These are phyloP conservation scores for Fusarium acutatum DNA, from an alignment of 2,329 filamentous ascomycete genomes.

Conservation along the genomic window DNA sequence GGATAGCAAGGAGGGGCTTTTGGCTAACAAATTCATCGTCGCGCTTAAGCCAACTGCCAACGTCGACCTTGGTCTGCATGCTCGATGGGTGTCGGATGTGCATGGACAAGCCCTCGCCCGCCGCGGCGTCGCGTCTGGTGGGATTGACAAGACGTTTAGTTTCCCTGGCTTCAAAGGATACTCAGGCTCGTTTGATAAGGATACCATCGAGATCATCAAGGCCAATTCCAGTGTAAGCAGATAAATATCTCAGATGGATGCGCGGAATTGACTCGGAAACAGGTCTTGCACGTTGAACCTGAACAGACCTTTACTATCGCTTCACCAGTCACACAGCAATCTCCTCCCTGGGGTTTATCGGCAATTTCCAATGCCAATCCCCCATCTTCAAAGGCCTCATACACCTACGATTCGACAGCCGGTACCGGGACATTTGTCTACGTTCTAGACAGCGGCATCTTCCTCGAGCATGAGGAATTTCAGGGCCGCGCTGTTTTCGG, in stretches of 20 bases:
- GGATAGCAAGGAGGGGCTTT: not conserved
- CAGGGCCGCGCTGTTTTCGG: constrained; percentile 3
- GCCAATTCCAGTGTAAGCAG: not conserved
- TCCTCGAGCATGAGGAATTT: not conserved
- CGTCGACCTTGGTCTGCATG: not conserved
- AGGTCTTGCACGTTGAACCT: not conserved
- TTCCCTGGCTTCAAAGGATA: constrained; percentile 8
- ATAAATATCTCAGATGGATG: rapidly evolving
- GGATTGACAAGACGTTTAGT: not conserved
- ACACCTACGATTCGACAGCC: constrained; percentile 10
- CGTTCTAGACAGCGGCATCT: constrained; percentile 7
- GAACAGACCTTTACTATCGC: not conserved
- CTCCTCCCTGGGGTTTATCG: not conserved
- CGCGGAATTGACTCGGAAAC: not conserved
- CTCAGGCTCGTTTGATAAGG: not conserved
- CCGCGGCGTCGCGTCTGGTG: not conserved
- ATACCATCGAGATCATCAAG: not conserved
- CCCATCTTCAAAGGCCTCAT: not conserved
- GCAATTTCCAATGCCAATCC: constrained; percentile 12
- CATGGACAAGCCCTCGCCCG: not conserved
- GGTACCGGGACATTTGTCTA: constrained; percentile 10
- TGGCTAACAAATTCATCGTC: not conserved
- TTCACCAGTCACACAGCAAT: not conserved
- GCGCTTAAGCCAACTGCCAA: not conserved
- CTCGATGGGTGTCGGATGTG: not conserved